Conservation (phyloP, 306 rosid genomes). For the Arachis stenosperma region DNA sequence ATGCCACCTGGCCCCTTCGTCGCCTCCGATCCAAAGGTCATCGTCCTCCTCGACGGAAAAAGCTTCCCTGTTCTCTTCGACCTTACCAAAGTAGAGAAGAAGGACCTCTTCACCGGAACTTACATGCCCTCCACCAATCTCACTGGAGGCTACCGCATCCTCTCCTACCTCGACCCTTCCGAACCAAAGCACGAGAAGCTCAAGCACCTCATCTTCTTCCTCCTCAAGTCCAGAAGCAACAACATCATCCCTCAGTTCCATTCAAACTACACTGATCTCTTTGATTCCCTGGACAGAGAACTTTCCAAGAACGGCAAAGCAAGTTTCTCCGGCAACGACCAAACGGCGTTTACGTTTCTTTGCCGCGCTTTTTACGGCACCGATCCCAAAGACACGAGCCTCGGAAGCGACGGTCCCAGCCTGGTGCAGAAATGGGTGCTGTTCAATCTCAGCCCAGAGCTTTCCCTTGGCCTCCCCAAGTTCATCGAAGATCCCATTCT, state of each 20-base stretch:
- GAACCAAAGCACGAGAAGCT: slow-evolving; percentile 75
- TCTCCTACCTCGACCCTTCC: slow-evolving; percentile 91
- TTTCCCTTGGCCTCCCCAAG: slow-evolving; percentile 72
- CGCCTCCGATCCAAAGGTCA: slow-evolving; percentile 58
- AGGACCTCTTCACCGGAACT: slow-evolving; percentile 80
- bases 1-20: slow-evolving; percentile 91
- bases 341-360: slow-evolving; percentile 77
- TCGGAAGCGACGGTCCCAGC: slow-evolving; percentile 69
- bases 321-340: slow-evolving; percentile 58
- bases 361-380: slow-evolving; percentile 54
- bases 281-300: slow-evolving; percentile 57
- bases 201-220: slow-evolving; percentile 67
- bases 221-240: slow-evolving; percentile 61
- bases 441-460: slow-evolving; percentile 64
- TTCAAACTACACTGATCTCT: slow-evolving; percentile 54
- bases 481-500: slow-evolving; percentile 57
- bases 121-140: slow-evolving; percentile 78
- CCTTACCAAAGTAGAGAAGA: slow-evolving; percentile 70
- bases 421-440: slow-evolving; percentile 65
- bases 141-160: slow-evolving; percentile 86
- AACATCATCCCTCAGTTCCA: slow-evolving; percentile 72
- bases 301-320: slow-evolving; percentile 61
- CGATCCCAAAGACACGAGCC: slow-evolving; percentile 56
- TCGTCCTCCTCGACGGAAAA: slow-evolving; percentile 81
- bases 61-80: slow-evolving; percentile 85